A percentile compares a stretch with the other conserved stretches of the same genome.
These are phyloP conservation scores for Annulohypoxylon nitens DNA, from an alignment of 495 filamentous ascomycete species.

Conservation along the genomic window DNA sequence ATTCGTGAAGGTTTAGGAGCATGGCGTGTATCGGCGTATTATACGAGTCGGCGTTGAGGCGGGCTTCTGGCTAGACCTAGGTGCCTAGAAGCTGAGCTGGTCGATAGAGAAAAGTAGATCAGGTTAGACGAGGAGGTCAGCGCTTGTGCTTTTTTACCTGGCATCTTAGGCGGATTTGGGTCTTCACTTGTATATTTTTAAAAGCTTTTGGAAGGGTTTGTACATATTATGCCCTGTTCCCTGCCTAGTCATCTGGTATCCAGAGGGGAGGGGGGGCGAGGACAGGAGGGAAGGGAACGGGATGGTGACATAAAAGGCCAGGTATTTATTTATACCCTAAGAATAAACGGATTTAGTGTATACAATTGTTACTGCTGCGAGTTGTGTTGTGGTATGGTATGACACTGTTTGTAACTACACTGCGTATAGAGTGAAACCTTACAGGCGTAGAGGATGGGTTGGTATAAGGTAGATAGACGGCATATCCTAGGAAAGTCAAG, in stretches of 20 bases:
- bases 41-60: constrained; percentile 2
- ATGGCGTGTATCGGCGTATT: background rate
- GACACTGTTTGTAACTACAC: too few relatives aligned
- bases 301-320: constrained; percentile 4
- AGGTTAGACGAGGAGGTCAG: constrained; percentile 13
- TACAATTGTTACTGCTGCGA: background rate
- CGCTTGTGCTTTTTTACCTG: constrained; percentile 1
- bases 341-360: constrained; percentile 8
- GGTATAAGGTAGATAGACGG: background rate
- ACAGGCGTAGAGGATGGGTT: background rate
- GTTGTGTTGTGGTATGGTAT: background rate
- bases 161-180: constrained; percentile 6
- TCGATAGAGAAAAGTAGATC: constrained; percentile 17
- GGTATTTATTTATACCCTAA: constrained; percentile 16
- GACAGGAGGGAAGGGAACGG: background rate
- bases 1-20: background rate
- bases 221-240: constrained; percentile 30
- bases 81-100: background rate
- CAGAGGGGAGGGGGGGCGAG: background rate
- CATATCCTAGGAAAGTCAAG: background rate
- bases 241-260: background rate
- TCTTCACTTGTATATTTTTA: constrained; percentile 34
- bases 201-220: constrained; percentile 7
- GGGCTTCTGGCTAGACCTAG: constrained; percentile 6
- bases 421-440: too few relatives aligned